phyloP scores from a whole-genome alignment of 495 filamentous ascomycete species.

The Mytilinidion resinicola region DNA sequence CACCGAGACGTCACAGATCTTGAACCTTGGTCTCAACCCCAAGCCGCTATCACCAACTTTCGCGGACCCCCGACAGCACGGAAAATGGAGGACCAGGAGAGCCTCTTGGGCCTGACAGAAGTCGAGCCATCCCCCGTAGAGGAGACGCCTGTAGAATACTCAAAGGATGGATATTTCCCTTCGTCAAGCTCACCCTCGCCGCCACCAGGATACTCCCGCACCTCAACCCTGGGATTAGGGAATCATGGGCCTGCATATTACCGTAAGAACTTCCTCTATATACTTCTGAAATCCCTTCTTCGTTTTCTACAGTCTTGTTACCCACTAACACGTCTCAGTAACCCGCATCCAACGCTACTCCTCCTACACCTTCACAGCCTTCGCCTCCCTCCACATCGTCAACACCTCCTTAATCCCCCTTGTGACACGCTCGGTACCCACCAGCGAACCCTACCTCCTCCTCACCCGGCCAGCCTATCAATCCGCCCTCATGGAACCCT shows the following conservation, averaged over 20 bases:
- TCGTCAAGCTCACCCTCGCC: slow-evolving; percentile 14
- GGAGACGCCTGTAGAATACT: slow-evolving; percentile 46
- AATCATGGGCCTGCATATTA: slow-evolving; percentile 35
- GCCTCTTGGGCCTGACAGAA: slow-evolving; percentile 57
- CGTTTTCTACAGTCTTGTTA: background rate
- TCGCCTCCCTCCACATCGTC: slow-evolving; percentile 68
- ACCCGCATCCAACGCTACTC: slow-evolving; percentile 77
- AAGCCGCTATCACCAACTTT: slow-evolving; percentile 1
- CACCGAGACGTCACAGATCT: background rate
- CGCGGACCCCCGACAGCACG: slow-evolving; percentile 6
- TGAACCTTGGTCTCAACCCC: slow-evolving; percentile 6
- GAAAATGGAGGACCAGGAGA: slow-evolving; percentile 18
- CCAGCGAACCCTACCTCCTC: slow-evolving; percentile 52
- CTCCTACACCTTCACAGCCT: slow-evolving; percentile 76
- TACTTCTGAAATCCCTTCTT: background rate
- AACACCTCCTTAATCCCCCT: slow-evolving; percentile 61
- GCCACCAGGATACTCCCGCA: slow-evolving; percentile 5
- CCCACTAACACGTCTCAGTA: slow-evolving; percentile 45
- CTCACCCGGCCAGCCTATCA: slow-evolving; percentile 72
- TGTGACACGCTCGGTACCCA: slow-evolving; percentile 46
- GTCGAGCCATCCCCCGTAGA: slow-evolving; percentile 80
- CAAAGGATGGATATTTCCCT: slow-evolving; percentile 54
- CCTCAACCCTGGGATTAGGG: slow-evolving; percentile 33
- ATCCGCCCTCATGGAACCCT: slow-evolving; percentile 57
- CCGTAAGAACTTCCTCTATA: slow-evolving; percentile 14